Conservation (phyloP, 2,329 filamentous ascomycete genomes). For the Diaporthe citriasiana region DNA sequence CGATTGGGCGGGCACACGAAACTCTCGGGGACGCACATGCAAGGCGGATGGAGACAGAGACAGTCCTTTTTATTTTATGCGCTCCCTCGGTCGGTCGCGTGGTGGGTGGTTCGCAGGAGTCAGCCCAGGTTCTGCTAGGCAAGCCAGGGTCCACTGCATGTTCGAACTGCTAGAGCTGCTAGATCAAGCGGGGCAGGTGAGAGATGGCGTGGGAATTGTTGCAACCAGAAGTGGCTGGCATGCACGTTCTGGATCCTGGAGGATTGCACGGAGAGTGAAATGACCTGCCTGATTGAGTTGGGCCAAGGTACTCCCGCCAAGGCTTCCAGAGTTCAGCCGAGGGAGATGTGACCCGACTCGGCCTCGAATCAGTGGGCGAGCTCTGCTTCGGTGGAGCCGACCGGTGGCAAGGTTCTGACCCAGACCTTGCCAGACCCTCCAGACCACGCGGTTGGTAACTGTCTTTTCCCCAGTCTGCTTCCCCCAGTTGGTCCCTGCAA, state of each 20-base stretch:
- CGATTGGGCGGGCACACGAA: background rate
- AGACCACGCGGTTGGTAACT: constrained; percentile 20
- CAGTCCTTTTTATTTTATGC: background rate
- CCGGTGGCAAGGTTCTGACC: background rate
- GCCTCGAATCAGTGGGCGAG: background rate
- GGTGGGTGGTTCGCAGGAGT: constrained; percentile 5
- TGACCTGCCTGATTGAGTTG: constrained; percentile 17
- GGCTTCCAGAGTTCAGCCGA: background rate
- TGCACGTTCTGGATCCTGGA: constrained; percentile 18
- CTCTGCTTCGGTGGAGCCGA: background rate
- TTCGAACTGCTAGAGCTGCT: constrained; percentile 11
- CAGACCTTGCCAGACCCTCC: background rate
- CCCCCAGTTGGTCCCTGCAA: background rate
- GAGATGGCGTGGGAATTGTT: background rate
- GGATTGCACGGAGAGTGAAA: background rate
- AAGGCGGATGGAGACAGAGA: background rate
- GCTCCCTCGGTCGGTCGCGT: background rate
- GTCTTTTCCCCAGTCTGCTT: background rate
- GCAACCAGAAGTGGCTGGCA: background rate
- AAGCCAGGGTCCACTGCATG: constrained; percentile 18
- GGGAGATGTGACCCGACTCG: no score
- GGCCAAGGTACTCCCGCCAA: constrained; percentile 6
- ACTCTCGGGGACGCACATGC: background rate
- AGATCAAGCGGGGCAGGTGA: constrained; percentile 26
- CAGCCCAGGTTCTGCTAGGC: background rate